phyloP scores from a whole-genome alignment of 306 rosid genomes.

The Quillaja saponaria region DNA sequence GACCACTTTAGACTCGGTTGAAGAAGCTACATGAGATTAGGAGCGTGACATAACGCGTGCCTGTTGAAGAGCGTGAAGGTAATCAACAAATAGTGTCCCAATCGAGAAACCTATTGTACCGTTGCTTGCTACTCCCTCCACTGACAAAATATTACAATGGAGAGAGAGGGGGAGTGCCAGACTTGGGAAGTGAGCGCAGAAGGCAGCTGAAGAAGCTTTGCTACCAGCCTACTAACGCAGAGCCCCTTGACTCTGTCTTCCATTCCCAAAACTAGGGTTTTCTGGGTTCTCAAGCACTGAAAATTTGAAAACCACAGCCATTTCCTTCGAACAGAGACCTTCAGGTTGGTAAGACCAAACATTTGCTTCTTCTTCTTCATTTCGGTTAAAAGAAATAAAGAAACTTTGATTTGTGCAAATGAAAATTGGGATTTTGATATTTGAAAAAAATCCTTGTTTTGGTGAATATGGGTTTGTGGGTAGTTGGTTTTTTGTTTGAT shows the following conservation, averaged over 20 bases:
- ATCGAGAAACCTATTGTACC: constrained; percentile 1
- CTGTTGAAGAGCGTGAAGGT: not conserved
- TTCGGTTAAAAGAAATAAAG: not conserved
- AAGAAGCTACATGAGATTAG: not conserved
- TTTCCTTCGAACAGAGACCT: not conserved
- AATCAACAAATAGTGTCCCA: not conserved
- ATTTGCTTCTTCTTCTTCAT: not conserved
- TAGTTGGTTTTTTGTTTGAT: not conserved
- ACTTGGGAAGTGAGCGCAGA: constrained; percentile 55
- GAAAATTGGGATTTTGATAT: not conserved
- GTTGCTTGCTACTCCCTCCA: constrained; percentile 26
- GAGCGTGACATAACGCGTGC: constrained; percentile 15
- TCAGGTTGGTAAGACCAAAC: not conserved
- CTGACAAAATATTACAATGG: constrained; percentile 35
- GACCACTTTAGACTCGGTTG: no score
- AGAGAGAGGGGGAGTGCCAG: constrained; percentile 23
- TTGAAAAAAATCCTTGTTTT: not conserved
- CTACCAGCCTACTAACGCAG: constrained; percentile 23
- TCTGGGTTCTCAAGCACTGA: constrained; percentile 1
- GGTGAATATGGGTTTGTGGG: not conserved
- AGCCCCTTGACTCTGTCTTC: not conserved
- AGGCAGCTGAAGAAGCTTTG: constrained; percentile 20
- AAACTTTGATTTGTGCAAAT: not conserved
- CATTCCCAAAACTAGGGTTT: constrained; percentile 26
- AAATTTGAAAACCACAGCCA: not conserved